A percentile compares a stretch with the other conserved stretches of the same genome.
These are phyloP conservation scores for Colletotrichum sp. DNA, from an alignment of 2,329 filamentous ascomycete genomes.

Conservation along the genomic window DNA sequence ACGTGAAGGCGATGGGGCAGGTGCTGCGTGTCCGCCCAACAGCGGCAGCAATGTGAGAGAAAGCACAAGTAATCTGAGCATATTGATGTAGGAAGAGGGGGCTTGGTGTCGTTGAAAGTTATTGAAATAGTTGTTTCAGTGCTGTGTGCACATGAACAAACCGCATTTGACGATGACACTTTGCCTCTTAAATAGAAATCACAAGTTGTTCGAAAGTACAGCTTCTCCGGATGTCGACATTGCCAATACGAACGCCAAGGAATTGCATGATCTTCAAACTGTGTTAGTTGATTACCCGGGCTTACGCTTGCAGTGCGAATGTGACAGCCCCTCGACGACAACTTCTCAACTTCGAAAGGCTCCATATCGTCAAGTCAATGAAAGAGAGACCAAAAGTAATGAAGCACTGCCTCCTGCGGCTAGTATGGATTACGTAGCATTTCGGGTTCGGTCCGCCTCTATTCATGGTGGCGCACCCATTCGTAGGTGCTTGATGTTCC, in stretches of 20 bases:
- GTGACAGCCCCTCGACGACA: background rate
- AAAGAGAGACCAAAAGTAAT: background rate
- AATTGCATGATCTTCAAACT: background rate
- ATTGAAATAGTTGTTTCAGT: fast-evolving
- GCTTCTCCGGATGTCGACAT: background rate
- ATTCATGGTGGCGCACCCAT: fast-evolving
- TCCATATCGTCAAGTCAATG: background rate
- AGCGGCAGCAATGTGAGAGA: too few species aligned
- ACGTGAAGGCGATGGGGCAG: background rate
- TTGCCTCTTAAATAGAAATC: background rate
- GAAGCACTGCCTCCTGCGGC: background rate
- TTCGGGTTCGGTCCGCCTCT: background rate
- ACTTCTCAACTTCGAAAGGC: background rate
- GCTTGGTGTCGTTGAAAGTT: background rate
- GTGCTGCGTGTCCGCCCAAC: too few species aligned
- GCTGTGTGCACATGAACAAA: background rate
- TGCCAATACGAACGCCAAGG: background rate
- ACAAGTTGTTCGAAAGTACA: fast-evolving
- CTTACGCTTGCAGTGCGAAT: background rate
- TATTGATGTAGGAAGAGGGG: too few species aligned
- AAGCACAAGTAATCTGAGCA: too few species aligned
- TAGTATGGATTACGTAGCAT: fast-evolving
- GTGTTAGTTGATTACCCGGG: background rate
- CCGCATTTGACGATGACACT: fast-evolving
- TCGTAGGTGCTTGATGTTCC: background rate